These are phyloP conservation scores for Cydonia oblonga DNA, from an alignment of 331 rosid species.

Conservation along the genomic window DNA sequence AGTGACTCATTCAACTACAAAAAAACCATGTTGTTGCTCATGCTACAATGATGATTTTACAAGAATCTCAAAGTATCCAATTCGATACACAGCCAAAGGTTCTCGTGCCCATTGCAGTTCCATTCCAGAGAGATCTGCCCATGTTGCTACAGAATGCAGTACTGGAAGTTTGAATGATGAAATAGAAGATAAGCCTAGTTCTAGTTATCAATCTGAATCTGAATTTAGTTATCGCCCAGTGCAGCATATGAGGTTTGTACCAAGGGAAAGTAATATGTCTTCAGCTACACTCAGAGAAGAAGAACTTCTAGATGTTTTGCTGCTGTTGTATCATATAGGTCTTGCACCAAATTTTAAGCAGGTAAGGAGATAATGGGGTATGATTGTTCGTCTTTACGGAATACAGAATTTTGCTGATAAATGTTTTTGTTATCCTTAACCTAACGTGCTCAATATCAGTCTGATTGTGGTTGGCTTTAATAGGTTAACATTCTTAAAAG, in stretches of 20 bases:
- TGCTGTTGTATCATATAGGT: constrained; percentile 80
- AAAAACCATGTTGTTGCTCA: constrained; percentile 93
- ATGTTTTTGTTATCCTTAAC: neutral
- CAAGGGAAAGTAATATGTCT: constrained; percentile 53
- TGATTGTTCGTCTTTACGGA: neutral
- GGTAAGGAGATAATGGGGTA: constrained; percentile 32
- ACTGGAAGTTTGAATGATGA: constrained; percentile 73
- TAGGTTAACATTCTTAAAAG: neutral
- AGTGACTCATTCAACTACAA: constrained; percentile 69
- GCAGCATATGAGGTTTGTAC: constrained; percentile 53
- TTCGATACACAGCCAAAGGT: constrained; percentile 54
- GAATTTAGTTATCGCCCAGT: constrained; percentile 48
- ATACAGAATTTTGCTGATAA: neutral
- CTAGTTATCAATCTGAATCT: constrained; percentile 76
- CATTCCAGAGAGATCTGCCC: constrained; percentile 75
- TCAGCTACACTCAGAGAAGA: constrained; percentile 71
- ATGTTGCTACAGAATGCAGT: constrained; percentile 76
- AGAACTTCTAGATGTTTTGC: constrained; percentile 72
- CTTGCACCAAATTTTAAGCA: constrained; percentile 86
- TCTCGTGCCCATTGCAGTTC: constrained; percentile 58
- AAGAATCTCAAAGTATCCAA: constrained; percentile 57
- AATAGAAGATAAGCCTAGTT: constrained; percentile 77
- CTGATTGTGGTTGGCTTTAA: neutral
- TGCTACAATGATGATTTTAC: constrained; percentile 58
- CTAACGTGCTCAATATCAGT: neutral